phyloP scores from a whole-genome alignment of 371 early-diverging fungal genomes.

The Catenaria anguillulae region DNA sequence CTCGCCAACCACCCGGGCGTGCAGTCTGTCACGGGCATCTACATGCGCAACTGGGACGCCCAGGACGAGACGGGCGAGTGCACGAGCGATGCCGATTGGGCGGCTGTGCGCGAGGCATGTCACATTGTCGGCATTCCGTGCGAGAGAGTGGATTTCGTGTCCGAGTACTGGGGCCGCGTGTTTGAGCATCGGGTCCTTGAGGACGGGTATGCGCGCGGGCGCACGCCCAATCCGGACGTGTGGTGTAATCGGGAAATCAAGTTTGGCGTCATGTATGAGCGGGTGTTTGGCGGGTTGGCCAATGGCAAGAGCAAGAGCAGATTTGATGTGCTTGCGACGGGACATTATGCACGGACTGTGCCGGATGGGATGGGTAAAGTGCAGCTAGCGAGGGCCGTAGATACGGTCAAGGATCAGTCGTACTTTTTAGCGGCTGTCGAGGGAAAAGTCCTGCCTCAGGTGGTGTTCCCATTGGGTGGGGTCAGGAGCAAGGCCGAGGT shows the following conservation, averaged over 20 bases:
- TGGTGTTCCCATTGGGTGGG: constrained; percentile 76
- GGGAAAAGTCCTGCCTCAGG: constrained; percentile 16
- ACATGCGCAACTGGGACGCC: constrained; percentile 91
- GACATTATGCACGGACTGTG: neutral
- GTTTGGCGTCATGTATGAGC: constrained; percentile 57
- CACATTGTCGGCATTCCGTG: constrained; percentile 47
- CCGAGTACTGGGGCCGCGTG: constrained; percentile 81
- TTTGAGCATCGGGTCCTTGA: constrained; percentile 65
- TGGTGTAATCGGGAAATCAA: constrained; percentile 79
- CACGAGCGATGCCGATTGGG: constrained; percentile 61
- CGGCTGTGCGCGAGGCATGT: constrained; percentile 64
- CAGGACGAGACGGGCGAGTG: constrained; percentile 65
- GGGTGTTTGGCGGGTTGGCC: neutral
- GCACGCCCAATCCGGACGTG: constrained; percentile 89
- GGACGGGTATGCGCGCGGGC: constrained; percentile 47
- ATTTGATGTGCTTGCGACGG: constrained; percentile 26
- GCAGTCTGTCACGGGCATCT: constrained; percentile 47
- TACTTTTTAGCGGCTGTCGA: constrained; percentile 68
- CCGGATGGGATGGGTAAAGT: neutral
- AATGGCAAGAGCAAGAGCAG: neutral
- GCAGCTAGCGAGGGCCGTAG: constrained; percentile 26
- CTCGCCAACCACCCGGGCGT: constrained; percentile 32
- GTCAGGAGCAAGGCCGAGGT: constrained; percentile 54
- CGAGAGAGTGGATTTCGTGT: constrained; percentile 51
- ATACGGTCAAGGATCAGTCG: constrained; percentile 74